Evolutionary conservation across 805 yeast genomes (phyloP).

Genomic region (Saturnispora dispora): DNA sequence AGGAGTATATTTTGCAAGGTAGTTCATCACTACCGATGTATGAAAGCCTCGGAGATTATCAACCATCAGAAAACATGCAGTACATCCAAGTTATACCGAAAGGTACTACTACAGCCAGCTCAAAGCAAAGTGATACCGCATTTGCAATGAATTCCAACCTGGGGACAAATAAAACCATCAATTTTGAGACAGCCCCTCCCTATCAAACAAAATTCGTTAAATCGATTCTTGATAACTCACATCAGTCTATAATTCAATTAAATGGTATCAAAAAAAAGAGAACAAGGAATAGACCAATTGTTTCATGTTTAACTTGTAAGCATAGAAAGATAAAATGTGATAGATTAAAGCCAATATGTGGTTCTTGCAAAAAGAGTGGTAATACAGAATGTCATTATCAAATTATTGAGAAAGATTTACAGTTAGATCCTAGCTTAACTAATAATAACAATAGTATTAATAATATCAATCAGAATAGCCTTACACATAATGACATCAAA

Average conservation of each 20-base stretch:
- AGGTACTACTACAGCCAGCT: background rate
- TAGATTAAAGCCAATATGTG: conserved; percentile 27
- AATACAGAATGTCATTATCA: conserved; percentile 7
- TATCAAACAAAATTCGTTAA: background rate
- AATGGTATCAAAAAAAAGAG: conserved; percentile 12
- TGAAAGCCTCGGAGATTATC: background rate
- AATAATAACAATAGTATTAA: background rate
- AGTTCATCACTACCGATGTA: background rate
- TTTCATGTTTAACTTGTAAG: conserved; percentile 34
- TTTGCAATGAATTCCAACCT: background rate
- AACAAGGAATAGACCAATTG: conserved; percentile 40
- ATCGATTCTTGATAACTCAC: background rate
- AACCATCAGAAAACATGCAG: background rate
- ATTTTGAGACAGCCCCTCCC: background rate
- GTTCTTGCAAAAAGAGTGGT: conserved; percentile 20
- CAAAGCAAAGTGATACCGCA: background rate
- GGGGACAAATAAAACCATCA: background rate
- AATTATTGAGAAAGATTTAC: background rate
- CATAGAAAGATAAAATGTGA: conserved; percentile 41
- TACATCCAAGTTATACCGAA: background rate
- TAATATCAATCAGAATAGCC: background rate
- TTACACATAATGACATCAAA: too few species aligned
- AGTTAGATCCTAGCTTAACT: background rate
- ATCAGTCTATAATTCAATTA: background rate
- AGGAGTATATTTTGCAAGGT: background rate